Evolutionary conservation across 1,139 yeast genomes (phyloP), one percentile per base, ranked within the genome.

Genomic region (Ogataea hybrid): DNA sequence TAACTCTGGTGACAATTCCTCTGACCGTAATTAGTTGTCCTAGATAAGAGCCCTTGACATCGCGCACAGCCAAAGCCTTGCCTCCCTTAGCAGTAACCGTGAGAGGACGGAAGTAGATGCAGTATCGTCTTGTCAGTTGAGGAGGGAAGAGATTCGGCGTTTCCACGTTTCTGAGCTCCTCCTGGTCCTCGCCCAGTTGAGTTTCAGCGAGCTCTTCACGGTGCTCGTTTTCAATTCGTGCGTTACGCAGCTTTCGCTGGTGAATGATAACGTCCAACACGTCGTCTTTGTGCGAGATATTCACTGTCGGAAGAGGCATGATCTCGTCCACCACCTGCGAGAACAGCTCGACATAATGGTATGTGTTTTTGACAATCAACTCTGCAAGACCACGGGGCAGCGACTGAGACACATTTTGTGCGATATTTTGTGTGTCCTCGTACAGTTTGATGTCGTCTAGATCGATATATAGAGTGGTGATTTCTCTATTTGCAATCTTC

Each of bases 1-100:
- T 84, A 3, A 90, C 97, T 54, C 98, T 75, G 12, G 97, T 92
- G 37, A 92, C 89, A 52, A 94, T 92, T 40, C 98, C 99, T 53
- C 96, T 73, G 5, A 90, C 84, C 0, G 97, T 90, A 56, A 94
- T 84, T 51, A 86, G 75, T 54, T 84, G 81, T 32, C 99, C 99
- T 40, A 94, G 75, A 50, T 79, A 81, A 36, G 74, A 69, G 42
- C 97, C 97, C 59, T 82, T 84, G 48, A 92, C 83, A 55, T 89
- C 92, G 62, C 98, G 79, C 5, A 92, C 97, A 3, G 96, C 85
- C 50, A 88, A 68, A 2, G 94, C 79, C 58, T 80, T 80, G 17
- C 63, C 53, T 22, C 72, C 65, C 39, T 66, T 67, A n/a, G 54
- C 53, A 15, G 67, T 60, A 39, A 65, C 66, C 6, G 81, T 68